Conservation (phyloP, 306 rosid species). For the Nissolia schottii region DNA sequence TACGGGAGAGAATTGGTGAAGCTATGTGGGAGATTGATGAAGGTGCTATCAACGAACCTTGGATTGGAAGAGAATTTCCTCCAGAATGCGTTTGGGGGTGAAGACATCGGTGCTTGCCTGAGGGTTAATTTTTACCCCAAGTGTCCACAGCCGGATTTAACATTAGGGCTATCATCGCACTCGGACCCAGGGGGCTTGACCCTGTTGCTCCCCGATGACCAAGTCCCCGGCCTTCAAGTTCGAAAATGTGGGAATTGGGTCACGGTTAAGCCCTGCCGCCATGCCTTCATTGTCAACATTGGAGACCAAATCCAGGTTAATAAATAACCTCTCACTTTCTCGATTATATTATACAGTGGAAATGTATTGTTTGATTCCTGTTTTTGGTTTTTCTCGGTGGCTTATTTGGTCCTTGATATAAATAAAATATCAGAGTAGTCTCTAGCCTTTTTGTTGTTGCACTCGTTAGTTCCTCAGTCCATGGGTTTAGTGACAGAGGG, state of each 20-base stretch:
- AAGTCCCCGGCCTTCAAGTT: constrained; percentile 77
- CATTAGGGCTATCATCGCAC: constrained; percentile 82
- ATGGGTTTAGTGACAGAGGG: no score
- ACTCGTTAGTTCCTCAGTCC: no score
- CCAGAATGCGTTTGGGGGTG: constrained; percentile 63
- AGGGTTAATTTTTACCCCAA: constrained; percentile 80
- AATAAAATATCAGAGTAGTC: no score
- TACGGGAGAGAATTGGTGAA: constrained; percentile 77
- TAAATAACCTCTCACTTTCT: not conserved
- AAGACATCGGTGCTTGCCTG: constrained; percentile 72
- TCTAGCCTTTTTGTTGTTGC: no score
- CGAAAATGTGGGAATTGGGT: constrained; percentile 57
- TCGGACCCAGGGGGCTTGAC: constrained; percentile 94
- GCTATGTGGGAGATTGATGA: constrained; percentile 63
- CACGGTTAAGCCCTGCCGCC: constrained; percentile 68
- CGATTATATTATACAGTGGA: no score
- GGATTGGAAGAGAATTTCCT: constrained; percentile 52
- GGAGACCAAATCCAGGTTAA: constrained; percentile 97
- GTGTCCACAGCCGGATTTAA: constrained; percentile 76
- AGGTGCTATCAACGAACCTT: constrained; percentile 55
- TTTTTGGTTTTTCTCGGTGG: no score
- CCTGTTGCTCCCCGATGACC: constrained; percentile 52
- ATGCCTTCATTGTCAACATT: constrained; percentile 82
- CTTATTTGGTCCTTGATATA: no score
- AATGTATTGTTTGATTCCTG: no score